Conservation (phyloP, 2,329 filamentous ascomycete genomes). For the Talaromyces verruculosus region DNA sequence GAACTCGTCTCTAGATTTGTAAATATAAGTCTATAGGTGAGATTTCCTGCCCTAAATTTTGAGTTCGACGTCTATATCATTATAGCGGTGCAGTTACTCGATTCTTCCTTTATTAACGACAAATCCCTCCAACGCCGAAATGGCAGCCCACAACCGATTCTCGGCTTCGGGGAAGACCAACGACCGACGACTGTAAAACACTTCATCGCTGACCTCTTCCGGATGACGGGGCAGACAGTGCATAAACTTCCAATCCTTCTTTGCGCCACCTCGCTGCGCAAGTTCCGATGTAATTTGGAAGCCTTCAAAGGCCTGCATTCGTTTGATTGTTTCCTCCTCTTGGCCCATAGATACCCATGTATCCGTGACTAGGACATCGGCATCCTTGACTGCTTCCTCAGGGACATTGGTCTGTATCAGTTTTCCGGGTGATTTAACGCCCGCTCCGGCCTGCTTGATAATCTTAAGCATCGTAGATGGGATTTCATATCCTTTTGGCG, state of each 20-base stretch:
- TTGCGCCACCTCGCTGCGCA: conserved; percentile 80
- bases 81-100: conserved; percentile 18
- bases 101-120: conserved; percentile 93
- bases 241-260: conserved; percentile 94
- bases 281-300: conserved; percentile 90
- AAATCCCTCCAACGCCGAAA: conserved; percentile 83
- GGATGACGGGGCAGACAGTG: conserved; percentile 90
- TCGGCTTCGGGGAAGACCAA: conserved; percentile 93
- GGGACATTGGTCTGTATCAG: conserved; percentile 75
- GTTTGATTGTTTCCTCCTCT: conserved; percentile 76
- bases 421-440: conserved; percentile 61
- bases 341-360: conserved; percentile 99
- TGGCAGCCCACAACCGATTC: conserved; percentile 88
- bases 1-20: background rate
- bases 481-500: conserved; percentile 80
- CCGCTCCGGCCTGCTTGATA: conserved; percentile 64
- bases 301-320: conserved; percentile 77
- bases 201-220: conserved; percentile 91
- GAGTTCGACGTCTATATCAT: background rate
- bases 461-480: conserved; percentile 70
- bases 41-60: background rate
- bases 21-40: background rate
- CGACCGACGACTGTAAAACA: conserved; percentile 83
- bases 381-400: conserved; percentile 79
- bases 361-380: conserved; percentile 90